A percentile compares a stretch with the other conserved stretches of the same genome.
Conservation (phyloP, 306 rosid species). For the Parietaria judaica region DNA sequence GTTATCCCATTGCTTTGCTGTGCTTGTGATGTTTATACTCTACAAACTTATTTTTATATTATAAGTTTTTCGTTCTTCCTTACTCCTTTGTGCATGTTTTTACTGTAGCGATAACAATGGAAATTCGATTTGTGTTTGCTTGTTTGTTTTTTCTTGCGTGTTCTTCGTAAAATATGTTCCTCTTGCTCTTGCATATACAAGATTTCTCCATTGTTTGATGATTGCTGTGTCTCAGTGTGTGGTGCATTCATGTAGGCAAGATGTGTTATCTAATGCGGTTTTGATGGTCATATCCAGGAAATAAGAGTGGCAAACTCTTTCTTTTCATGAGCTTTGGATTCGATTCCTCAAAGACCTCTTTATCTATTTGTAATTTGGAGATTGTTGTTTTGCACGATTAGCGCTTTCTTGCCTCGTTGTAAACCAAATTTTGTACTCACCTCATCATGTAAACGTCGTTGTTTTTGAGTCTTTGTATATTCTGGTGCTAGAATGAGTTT, state of each 20-base stretch:
- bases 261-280: conserved; percentile 23
- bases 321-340: conserved; percentile 27
- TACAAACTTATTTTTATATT: conserved; percentile 8
- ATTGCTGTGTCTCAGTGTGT: conserved; percentile 2
- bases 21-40: conserved; percentile 20
- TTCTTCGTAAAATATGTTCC: neutral
- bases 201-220: neutral
- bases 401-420: neutral
- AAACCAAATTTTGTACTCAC: neutral
- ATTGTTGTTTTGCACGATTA: neutral
- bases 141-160: too few species aligned
- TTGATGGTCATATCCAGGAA: conserved; percentile 35
- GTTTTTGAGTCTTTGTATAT: conserved; percentile 8
- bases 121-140: too few species aligned
- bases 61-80: neutral
- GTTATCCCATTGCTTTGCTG: conserved; percentile 18
- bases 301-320: conserved; percentile 27
- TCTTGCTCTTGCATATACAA: conserved; percentile 1
- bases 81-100: conserved; percentile 1
- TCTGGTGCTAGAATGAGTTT: conserved; percentile 15
- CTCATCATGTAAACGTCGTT: neutral
- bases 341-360: conserved; percentile 8
- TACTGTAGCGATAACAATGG: neutral
- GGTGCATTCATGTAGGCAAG: conserved; percentile 9
- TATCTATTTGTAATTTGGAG: neutral